Evolutionary conservation across 2,329 filamentous ascomycete genomes (phyloP).

Genomic region (Fusarium vanettenii): DNA sequence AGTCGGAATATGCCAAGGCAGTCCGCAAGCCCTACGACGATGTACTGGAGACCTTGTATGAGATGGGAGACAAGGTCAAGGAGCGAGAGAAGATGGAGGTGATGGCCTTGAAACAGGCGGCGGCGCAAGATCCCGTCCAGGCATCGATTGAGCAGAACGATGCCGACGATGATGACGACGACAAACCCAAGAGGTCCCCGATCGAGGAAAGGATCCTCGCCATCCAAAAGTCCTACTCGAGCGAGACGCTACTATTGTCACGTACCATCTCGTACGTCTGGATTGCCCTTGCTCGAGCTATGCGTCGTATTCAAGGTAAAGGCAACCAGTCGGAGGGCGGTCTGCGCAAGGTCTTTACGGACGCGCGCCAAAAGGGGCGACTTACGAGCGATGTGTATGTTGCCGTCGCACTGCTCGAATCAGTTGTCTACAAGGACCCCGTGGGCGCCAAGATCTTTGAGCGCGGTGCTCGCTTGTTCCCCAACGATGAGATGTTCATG

Average conservation of each 20-base stretch:
- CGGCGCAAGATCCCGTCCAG: slow-evolving; percentile 52
- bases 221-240: slow-evolving; percentile 74
- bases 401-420: slow-evolving; percentile 91
- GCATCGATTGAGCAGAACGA: slow-evolving; percentile 58
- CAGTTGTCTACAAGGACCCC: slow-evolving; percentile 93
- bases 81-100: slow-evolving; percentile 70
- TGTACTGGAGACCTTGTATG: slow-evolving; percentile 88
- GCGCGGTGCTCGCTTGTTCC: slow-evolving; percentile 91
- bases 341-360: slow-evolving; percentile 87
- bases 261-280: slow-evolving; percentile 91
- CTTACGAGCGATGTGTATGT: slow-evolving; percentile 96
- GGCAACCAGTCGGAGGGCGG: slow-evolving; percentile 75
- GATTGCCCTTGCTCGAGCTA: slow-evolving; percentile 94
- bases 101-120: slow-evolving; percentile 66
- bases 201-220: slow-evolving; percentile 73
- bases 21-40: slow-evolving; percentile 87
- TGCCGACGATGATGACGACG: slow-evolving; percentile 61
- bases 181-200: slow-evolving; percentile 60
- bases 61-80: slow-evolving; percentile 79
- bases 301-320: slow-evolving; percentile 93
- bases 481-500: slow-evolving; percentile 92
- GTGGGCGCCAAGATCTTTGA: slow-evolving; percentile 97
- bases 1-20: slow-evolving; percentile 80
- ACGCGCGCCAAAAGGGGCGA: slow-evolving; percentile 87
- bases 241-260: slow-evolving; percentile 80